Base-by-base conservation (phyloP, 768 basidiomycete species). In the Kwoniella sp. region DNA sequence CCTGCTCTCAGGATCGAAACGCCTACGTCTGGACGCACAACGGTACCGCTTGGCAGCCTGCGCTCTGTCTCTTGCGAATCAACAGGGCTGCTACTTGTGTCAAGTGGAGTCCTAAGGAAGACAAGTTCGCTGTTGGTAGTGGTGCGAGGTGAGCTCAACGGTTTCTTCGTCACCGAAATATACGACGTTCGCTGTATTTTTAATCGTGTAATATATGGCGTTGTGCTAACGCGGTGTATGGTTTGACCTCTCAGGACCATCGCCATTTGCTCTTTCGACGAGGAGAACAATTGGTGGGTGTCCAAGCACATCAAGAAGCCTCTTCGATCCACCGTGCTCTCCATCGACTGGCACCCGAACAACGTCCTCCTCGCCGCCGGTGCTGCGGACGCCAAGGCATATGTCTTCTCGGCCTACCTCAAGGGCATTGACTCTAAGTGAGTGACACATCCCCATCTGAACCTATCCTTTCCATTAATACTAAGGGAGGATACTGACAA, bases 211-310 rank as follows among this genome's bases (percentile, higher is more conserved):
- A n/a, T n/a, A n/a, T n/a, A n/a, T n/a, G n/a, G n/a, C n/a, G n/a
- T n/a, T n/a, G n/a, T n/a, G n/a, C n/a, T n/a, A n/a, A n/a, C n/a
- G n/a, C n/a, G n/a, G n/a, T 33, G 33, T 33, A 33, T 33, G 33
- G 17, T 19, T 9, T n/a, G 49, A 30, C n/a, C n/a, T n/a, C n/a
- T n/a, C 44, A 91, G 95, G 44, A 90, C 93, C 36, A 94, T 98
- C 72, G 91, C 93, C 12, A 86, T 99, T 53, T 99, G 96, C 79
- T 94, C 91, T 19, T 99, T 96, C 76, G 96, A 99, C 78, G 85
- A 90, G 10, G 96, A 99, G 83, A 94, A 90, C 82, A 90, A 99
- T 80, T 99, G 96, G 96, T 99, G 96, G 96, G 91, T 96, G 2
- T 88, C 94, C 19, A 92, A 91, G 78, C 89, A 90, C 64, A 83